phyloP scores from a whole-genome alignment of 176 grass and related monocot genomes.

The Carex myosuroides region DNA sequence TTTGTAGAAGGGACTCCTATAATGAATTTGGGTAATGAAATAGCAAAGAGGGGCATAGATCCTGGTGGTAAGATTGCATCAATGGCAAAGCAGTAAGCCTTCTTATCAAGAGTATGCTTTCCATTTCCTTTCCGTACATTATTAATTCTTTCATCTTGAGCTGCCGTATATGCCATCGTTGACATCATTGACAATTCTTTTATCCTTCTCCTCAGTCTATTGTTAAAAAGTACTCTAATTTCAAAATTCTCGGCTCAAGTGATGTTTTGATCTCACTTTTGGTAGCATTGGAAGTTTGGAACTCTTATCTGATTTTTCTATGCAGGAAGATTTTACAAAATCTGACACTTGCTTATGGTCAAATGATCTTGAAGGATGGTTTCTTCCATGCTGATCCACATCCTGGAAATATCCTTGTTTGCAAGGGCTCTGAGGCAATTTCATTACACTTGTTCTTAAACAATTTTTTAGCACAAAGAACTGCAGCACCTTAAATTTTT shows the following conservation, averaged over 20 bases:
- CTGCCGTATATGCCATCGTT: not conserved
- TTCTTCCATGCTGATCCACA: conserved; percentile 99
- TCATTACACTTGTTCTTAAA: not conserved
- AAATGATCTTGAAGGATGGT: conserved; percentile 99
- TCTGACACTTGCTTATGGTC: conserved; percentile 95
- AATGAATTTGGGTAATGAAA: conserved; percentile 91
- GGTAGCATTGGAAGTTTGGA: not conserved
- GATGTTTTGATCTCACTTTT: not conserved
- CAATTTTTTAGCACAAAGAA: not conserved
- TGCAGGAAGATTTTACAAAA: conserved; percentile 94
- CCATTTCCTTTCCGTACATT: conserved; percentile 36
- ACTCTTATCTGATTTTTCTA: conserved; percentile 11
- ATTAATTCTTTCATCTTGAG: conserved; percentile 3
- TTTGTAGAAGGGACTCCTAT: conserved; percentile 90
- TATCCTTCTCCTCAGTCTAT: not conserved
- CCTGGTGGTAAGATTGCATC: conserved; percentile 73
- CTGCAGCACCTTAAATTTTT: not conserved
- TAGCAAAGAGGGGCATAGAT: conserved; percentile 83
- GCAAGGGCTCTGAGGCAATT: conserved; percentile 82
- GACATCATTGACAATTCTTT: too few relatives aligned
- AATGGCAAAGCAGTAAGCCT: conserved; percentile 90
- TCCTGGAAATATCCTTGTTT: conserved; percentile 95
- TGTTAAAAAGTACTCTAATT: not conserved
- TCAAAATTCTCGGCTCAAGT: not conserved
- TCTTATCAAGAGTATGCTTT: conserved; percentile 43